Percentiles rank a stretch among this genome's conserved stretches.
Evolutionary conservation across 768 basidiomycete species (phyloP).

Genomic region (Amanita pseudoporphyria): DNA sequence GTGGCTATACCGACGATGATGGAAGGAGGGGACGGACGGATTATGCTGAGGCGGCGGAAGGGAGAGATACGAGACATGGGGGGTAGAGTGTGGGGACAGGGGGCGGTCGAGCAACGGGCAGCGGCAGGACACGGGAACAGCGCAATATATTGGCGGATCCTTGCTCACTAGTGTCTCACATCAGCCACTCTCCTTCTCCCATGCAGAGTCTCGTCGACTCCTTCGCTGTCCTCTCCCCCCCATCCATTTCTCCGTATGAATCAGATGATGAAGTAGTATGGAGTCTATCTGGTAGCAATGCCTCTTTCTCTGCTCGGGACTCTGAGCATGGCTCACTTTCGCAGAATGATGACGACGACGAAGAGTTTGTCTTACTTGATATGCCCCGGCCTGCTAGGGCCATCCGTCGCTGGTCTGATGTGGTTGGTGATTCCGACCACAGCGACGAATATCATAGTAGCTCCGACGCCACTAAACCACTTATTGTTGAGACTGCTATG

Average conservation of each 20-base stretch:
- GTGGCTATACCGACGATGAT: constrained; percentile 44
- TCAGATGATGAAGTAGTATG: constrained; percentile 54
- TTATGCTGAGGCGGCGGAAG: constrained; percentile 45
- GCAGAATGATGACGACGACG: constrained; percentile 27
- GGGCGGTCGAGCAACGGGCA: constrained; percentile 54
- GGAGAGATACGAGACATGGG: constrained; percentile 49
- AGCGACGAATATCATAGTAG: not conserved
- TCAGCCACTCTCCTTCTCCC: not conserved
- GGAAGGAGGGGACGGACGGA: constrained; percentile 40
- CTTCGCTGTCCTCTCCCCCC: constrained; percentile 4
- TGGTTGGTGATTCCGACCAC: constrained; percentile 8
- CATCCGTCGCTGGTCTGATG: constrained; percentile 7
- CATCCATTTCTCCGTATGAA: constrained; percentile 16
- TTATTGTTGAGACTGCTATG: not conserved
- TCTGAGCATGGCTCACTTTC: constrained; percentile 13
- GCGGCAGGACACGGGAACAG: constrained; percentile 56
- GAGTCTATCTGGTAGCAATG: constrained; percentile 27
- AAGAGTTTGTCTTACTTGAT: constrained; percentile 43
- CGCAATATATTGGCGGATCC: constrained; percentile 62
- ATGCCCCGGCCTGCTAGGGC: constrained; percentile 18
- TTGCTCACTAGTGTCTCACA: constrained; percentile 8
- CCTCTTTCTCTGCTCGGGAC: constrained; percentile 15
- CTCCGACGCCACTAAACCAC: not conserved
- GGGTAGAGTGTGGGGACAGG: constrained; percentile 51
- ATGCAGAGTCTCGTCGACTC: not conserved